Percentiles rank a stretch among this genome's conserved stretches.
phyloP scores from a whole-genome alignment of 441 rosid species.

The Gossypium davidsonii region DNA sequence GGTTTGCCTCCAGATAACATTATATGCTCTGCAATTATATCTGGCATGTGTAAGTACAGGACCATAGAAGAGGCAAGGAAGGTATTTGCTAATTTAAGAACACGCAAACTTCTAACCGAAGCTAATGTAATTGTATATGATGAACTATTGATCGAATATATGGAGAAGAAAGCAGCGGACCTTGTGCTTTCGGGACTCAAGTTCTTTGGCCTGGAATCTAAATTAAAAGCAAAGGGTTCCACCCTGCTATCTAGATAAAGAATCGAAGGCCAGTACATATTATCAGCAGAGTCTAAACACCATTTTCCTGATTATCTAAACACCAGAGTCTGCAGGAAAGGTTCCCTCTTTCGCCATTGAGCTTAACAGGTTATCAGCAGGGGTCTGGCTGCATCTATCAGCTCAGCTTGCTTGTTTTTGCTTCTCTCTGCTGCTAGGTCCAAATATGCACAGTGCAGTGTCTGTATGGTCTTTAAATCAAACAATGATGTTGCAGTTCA shows the following conservation, averaged over 20 bases:
- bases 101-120: constrained; percentile 48
- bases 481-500: neutral
- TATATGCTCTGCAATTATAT: constrained; percentile 55
- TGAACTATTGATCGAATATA: constrained; percentile 68
- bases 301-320: neutral
- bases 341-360: neutral
- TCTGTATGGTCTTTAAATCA: neutral
- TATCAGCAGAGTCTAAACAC: too few species aligned
- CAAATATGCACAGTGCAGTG: neutral
- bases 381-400: neutral
- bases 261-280: neutral
- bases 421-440: neutral
- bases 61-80: constrained; percentile 71
- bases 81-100: constrained; percentile 54
- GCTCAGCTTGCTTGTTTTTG: neutral
- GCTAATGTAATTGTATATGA: constrained; percentile 60
- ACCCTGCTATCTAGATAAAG: constrained; percentile 42
- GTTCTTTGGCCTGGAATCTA: constrained; percentile 82
- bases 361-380: neutral
- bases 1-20: constrained; percentile 51
- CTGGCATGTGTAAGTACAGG: constrained; percentile 73
- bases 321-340: neutral
- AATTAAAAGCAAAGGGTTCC: constrained; percentile 64
- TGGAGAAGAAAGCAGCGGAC: constrained; percentile 81
- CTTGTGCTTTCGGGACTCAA: constrained; percentile 63